Conservation (phyloP, 768 basidiomycete species). For the Nidula microcarpa region DNA sequence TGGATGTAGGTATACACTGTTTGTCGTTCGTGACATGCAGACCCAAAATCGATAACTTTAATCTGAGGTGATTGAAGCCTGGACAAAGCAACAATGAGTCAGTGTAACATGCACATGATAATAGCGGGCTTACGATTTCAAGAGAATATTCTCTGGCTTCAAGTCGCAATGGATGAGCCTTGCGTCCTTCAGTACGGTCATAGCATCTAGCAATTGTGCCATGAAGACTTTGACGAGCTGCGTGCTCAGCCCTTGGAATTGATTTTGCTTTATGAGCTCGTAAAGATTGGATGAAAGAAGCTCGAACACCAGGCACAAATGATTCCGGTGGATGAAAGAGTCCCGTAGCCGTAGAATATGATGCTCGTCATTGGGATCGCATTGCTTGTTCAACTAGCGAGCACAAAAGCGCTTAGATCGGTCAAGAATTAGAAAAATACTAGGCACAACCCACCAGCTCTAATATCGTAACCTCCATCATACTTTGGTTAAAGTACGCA, state of each 20-base stretch:
- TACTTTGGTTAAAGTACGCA: conserved; percentile 98
- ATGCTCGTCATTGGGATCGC: conserved; percentile 92
- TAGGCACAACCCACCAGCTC: conserved; percentile 74
- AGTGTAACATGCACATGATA: not conserved
- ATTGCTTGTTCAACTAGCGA: conserved; percentile 84
- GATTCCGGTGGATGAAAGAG: conserved; percentile 94
- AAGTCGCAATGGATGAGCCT: conserved; percentile 97
- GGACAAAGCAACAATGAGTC: not conserved
- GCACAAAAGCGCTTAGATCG: conserved; percentile 4
- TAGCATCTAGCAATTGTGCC: conserved; percentile 87
- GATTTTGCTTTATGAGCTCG: conserved; percentile 99
- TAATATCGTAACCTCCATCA: conserved; percentile 99
- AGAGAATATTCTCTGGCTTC: conserved; percentile 96
- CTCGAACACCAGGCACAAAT: conserved; percentile 97
- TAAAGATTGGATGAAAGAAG: conserved; percentile 96
- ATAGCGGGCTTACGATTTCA: conserved; percentile 72
- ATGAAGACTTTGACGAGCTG: conserved; percentile 99
- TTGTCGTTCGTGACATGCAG: conserved; percentile 97
- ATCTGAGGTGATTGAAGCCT: conserved; percentile 97
- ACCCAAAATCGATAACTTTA: conserved; percentile 99
- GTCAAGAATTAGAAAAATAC: not conserved
- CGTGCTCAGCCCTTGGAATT: conserved; percentile 95
- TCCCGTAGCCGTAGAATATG: conserved; percentile 94
- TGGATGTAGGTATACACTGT: conserved; percentile 99
- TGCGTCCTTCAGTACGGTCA: conserved; percentile 92